Evolutionary conservation across 305 asterid species (phyloP).

Genomic region (Fraxinus angustifolia): DNA sequence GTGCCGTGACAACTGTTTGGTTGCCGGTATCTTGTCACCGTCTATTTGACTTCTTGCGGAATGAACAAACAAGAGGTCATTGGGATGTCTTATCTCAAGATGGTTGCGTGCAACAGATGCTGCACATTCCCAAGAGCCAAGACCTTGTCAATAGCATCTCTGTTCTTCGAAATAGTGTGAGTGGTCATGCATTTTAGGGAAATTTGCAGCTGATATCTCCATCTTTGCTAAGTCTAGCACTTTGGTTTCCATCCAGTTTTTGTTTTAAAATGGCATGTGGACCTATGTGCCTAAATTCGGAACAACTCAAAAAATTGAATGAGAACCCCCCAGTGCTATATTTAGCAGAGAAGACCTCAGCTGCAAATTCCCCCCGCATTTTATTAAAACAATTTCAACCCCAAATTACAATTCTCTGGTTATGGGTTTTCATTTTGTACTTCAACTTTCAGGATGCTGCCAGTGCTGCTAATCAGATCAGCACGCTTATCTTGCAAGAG

Average conservation of each 20-base stretch:
- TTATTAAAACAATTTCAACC: not conserved
- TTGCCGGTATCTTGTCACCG: constrained; percentile 50
- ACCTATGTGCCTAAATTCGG: not conserved
- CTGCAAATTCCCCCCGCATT: not conserved
- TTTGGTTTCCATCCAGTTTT: not conserved
- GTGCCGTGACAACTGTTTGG: constrained; percentile 69
- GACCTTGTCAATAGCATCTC: constrained; percentile 52
- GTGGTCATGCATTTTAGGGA: constrained; percentile 19
- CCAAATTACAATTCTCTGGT: not conserved
- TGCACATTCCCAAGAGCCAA: constrained; percentile 59
- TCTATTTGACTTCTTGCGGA: constrained; percentile 55
- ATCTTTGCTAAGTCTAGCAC: not conserved
- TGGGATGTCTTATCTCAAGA: constrained; percentile 77
- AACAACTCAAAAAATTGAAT: not conserved
- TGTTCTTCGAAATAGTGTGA: constrained; percentile 54
- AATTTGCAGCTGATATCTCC: not conserved
- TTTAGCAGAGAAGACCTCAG: not conserved
- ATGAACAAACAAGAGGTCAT: constrained; percentile 52
- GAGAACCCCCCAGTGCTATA: not conserved
- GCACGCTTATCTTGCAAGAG: constrained; percentile 65
- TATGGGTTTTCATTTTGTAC: not conserved
- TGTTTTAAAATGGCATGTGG: not conserved
- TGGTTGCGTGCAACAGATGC: constrained; percentile 52
- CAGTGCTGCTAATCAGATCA: not conserved
- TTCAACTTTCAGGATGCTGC: constrained; percentile 36